Evolutionary conservation across 2,329 filamentous ascomycete genomes (phyloP).

Genomic region (Leptographium wingfieldii): DNA sequence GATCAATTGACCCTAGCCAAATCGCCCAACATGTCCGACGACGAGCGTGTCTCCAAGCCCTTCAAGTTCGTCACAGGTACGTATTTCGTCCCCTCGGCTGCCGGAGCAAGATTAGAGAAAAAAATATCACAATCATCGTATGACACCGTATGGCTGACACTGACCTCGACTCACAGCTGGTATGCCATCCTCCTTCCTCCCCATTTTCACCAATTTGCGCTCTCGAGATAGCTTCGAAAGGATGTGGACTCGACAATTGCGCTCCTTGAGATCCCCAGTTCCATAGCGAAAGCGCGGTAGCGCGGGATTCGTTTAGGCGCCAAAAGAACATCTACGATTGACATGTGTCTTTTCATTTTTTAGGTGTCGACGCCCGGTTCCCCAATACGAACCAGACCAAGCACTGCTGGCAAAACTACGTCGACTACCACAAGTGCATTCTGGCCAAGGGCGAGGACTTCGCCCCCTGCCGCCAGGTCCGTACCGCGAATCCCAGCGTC

Average conservation of each 20-base stretch:
- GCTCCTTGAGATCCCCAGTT: neutral
- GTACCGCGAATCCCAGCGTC: constrained; percentile 5
- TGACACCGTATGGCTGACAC: constrained; percentile 11
- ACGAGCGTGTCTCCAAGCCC: constrained; percentile 85
- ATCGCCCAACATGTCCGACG: constrained; percentile 74
- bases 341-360: constrained; percentile 4
- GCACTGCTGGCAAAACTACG: constrained; percentile 99
- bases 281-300: neutral
- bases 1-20: constrained; percentile 17
- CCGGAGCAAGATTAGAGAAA: neutral
- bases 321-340: neutral
- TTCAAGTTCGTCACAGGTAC: constrained; percentile 97
- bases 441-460: constrained; percentile 98
- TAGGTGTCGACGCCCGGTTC: constrained; percentile 98
- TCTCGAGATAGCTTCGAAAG: neutral
- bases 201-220: neutral
- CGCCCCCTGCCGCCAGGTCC: constrained; percentile 89
- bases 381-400: constrained; percentile 98
- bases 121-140: constrained; percentile 9
- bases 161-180: constrained; percentile 5
- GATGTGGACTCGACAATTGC: neutral
- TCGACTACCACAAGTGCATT: constrained; percentile 99
- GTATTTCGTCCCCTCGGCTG: constrained; percentile 1
- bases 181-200: constrained; percentile 5
- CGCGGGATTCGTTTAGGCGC: neutral